Conservation (phyloP, 208 protist species). For the Leishmania martiniquensis region DNA sequence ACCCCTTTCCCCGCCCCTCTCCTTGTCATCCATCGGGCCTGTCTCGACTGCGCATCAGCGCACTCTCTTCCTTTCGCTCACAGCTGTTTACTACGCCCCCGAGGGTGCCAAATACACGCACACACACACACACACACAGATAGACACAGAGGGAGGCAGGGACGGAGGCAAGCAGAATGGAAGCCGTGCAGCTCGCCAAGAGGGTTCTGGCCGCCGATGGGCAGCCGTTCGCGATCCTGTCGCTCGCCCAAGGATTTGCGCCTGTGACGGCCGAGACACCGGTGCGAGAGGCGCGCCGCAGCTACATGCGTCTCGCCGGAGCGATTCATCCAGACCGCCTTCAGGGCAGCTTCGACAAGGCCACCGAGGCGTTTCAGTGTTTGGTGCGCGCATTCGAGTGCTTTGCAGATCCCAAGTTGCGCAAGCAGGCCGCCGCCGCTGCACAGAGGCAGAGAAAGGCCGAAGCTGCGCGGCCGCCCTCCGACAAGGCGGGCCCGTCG, state of each 20-base stretch:
- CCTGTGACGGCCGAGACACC: slow-evolving; percentile 62
- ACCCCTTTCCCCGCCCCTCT: neutral
- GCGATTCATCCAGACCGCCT: slow-evolving; percentile 86
- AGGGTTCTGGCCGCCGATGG: slow-evolving; percentile 51
- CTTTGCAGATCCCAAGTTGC: slow-evolving; percentile 67
- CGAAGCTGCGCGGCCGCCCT: slow-evolving; percentile 3
- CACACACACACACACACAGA: slow-evolving; percentile 2
- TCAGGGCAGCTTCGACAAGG: slow-evolving; percentile 54
- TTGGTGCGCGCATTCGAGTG: slow-evolving; percentile 83
- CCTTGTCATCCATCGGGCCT: too few species aligned
- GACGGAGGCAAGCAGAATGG: too few species aligned
- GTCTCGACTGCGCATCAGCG: neutral
- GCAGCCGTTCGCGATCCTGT: slow-evolving; percentile 60
- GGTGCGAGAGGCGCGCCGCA: slow-evolving; percentile 67
- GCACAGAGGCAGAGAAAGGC: neutral
- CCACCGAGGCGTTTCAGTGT: slow-evolving; percentile 85
- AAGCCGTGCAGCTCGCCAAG: slow-evolving; percentile 52
- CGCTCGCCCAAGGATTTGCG: slow-evolving; percentile 61
- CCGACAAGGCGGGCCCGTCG: neutral
- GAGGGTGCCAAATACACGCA: neutral
- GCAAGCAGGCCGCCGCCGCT: slow-evolving; percentile 40
- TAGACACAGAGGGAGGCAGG: too few species aligned
- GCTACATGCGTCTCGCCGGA: slow-evolving; percentile 82
- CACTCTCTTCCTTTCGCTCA: neutral
- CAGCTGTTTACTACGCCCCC: neutral